phyloP scores from a whole-genome alignment of 2,329 filamentous ascomycete species.

The Penicillium sp. region DNA sequence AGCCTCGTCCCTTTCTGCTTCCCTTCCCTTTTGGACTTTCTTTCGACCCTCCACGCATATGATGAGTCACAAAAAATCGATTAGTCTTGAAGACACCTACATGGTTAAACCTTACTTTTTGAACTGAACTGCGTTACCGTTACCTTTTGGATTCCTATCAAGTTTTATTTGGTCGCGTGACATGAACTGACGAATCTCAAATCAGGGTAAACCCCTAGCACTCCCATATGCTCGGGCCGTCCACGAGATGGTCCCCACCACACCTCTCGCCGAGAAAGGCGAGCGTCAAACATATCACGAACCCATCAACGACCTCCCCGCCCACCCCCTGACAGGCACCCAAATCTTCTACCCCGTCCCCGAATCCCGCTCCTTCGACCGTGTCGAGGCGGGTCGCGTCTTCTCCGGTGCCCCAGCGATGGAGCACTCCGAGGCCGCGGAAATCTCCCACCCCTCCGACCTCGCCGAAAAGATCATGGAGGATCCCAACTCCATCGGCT shows the following conservation, averaged over 20 bases:
- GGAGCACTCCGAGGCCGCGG: conserved; percentile 17
- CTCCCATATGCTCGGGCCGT: conserved; percentile 68
- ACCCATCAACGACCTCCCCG: conserved; percentile 55
- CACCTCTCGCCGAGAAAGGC: conserved; percentile 37
- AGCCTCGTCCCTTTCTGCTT: background rate
- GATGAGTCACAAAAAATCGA: conserved; percentile 75
- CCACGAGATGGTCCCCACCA: conserved; percentile 68
- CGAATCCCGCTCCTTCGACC: conserved; percentile 57
- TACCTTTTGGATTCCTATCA: conserved; percentile 2
- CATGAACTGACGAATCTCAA: conserved; percentile 10
- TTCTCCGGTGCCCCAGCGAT: conserved; percentile 44
- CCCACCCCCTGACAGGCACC: conserved; percentile 48
- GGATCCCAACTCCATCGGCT: conserved; percentile 32
- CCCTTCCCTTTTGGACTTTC: background rate
- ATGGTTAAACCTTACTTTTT: conserved; percentile 54
- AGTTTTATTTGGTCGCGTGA: conserved; percentile 16
- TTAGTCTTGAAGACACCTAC: conserved; percentile 97
- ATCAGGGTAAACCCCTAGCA: conserved; percentile 66
- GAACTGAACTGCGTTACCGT: conserved; percentile 18
- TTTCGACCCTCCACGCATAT: conserved; percentile 29
- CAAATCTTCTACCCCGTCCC: conserved; percentile 56
- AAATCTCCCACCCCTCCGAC: conserved; percentile 24
- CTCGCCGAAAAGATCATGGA: conserved; percentile 28
- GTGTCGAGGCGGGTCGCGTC: conserved; percentile 55
- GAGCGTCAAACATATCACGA: conserved; percentile 45